Conservation (phyloP, 2,329 filamentous ascomycete species). For the Botryotinia convoluta region DNA sequence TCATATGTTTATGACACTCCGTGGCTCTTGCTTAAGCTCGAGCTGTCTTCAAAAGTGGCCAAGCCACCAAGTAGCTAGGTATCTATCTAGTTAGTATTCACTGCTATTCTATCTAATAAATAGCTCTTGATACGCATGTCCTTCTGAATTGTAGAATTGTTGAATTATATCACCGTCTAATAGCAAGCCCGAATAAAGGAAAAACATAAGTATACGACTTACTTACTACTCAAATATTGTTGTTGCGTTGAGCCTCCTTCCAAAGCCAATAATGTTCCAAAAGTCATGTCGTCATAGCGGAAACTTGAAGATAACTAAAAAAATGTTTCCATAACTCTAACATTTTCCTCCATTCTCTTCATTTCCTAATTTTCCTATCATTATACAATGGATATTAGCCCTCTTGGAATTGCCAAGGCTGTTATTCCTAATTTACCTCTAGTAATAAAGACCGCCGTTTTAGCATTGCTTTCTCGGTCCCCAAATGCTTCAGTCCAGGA, state of each 20-base stretch:
- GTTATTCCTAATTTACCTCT: conserved; percentile 56
- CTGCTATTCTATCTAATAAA: not conserved
- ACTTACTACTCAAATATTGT: not conserved
- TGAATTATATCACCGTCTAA: not conserved
- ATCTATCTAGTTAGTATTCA: not conserved
- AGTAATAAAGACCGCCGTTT: conserved; percentile 58
- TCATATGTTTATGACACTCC: not conserved
- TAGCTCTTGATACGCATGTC: not conserved
- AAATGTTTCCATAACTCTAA: not conserved
- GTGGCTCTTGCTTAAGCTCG: conserved; percentile 12
- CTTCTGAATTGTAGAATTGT: not conserved
- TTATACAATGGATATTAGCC: conserved; percentile 27
- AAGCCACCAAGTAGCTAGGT: not conserved
- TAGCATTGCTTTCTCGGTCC: conserved; percentile 66
- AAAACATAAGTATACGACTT: not conserved
- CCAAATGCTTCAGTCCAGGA: conserved; percentile 74
- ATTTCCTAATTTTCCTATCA: not conserved
- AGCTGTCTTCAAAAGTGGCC: not conserved
- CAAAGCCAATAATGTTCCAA: not conserved
- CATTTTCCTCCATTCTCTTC: not conserved
- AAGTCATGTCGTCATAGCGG: conserved; percentile 13
- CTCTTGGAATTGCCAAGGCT: conserved; percentile 30
- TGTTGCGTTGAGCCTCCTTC: not conserved
- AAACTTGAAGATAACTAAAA: not conserved
- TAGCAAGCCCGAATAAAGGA: not conserved